Conservation (phyloP, 2,329 filamentous ascomycete genomes). For the Hypoxylon sp. region DNA sequence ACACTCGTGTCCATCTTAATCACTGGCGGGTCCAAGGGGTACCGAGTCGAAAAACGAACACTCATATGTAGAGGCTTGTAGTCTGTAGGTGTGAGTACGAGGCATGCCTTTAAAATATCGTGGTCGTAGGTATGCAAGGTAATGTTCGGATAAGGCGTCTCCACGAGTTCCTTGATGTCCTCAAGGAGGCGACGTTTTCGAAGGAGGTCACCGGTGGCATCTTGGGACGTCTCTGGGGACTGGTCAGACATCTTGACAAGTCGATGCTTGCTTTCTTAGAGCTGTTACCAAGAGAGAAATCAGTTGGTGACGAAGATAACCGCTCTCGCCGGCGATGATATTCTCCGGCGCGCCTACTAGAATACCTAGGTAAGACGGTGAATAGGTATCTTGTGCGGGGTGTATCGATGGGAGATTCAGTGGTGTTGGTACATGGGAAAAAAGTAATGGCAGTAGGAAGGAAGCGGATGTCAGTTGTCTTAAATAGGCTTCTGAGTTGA, state of each 20-base stretch:
- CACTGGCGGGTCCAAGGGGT: slow-evolving; percentile 57
- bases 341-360: not conserved
- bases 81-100: slow-evolving; percentile 58
- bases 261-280: not conserved
- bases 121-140: slow-evolving; percentile 55
- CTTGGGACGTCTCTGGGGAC: not conserved
- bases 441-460: not conserved
- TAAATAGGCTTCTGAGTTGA: not conserved
- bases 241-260: slow-evolving; percentile 4
- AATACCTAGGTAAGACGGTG: not conserved
- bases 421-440: not conserved
- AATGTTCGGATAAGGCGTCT: slow-evolving; percentile 62
- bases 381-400: not conserved
- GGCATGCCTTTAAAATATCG: slow-evolving; percentile 56
- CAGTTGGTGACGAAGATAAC: not conserved
- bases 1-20: slow-evolving; percentile 59
- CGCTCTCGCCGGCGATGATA: not conserved
- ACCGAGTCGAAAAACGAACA: slow-evolving; percentile 53
- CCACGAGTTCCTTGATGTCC: slow-evolving; percentile 62
- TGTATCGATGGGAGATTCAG: not conserved
- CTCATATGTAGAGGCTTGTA: slow-evolving; percentile 60
- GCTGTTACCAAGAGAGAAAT: not conserved
- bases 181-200: slow-evolving; percentile 53
- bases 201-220: not conserved
- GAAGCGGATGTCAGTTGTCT: not conserved